Base-by-base conservation (phyloP, 352 stramenopile species). In the Thalassiosira sp. region DNA sequence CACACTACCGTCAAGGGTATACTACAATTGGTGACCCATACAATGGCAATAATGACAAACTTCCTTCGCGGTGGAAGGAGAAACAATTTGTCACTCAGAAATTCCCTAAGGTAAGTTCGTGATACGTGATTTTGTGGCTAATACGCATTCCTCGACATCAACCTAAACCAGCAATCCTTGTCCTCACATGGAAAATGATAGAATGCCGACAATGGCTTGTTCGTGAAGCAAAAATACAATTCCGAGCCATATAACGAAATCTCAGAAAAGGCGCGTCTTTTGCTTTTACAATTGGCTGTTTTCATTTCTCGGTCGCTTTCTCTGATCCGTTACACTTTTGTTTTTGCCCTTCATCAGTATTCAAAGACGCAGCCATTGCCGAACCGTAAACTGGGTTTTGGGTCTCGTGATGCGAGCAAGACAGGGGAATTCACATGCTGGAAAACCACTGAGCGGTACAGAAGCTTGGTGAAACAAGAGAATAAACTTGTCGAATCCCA, bases 371-470 rank as follows among this genome's bases (percentile, higher is more conserved):
- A 96, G 65, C 93, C 93, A 28, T 89, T 95, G 73, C 89, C 95
- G 49, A 82, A 91, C 45, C 90, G 94, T 45, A 97, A 97, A 72
- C 81, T 94, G 3, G 94, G 93, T 20, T 97, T 97, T 76, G 94
- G 93, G 18, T 95, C 91, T 46, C 94, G 95, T 72, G 93, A 97
- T 71, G 93, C 93, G 18, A 94, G 83, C 58, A 95, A 95, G 28
- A 86, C 90, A 57, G 94, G 96, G 57, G 93, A 97, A 45, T 97
- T 97, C 64, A 96, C 95, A 81, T 95, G 89, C 72, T 91, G 94
- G 42, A 88, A 96, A 59, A 89, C 92, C 66, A 96, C 94, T 7
- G 91, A 97, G 78, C 91, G 96, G 64, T 97, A 96, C 76, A 89
- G 93, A 25, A 90, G 95, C 76, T 90, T 91, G 6, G 76, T 97